Conservation (phyloP, 2,329 filamentous ascomycete genomes). For the Fusarium subglutinans region DNA sequence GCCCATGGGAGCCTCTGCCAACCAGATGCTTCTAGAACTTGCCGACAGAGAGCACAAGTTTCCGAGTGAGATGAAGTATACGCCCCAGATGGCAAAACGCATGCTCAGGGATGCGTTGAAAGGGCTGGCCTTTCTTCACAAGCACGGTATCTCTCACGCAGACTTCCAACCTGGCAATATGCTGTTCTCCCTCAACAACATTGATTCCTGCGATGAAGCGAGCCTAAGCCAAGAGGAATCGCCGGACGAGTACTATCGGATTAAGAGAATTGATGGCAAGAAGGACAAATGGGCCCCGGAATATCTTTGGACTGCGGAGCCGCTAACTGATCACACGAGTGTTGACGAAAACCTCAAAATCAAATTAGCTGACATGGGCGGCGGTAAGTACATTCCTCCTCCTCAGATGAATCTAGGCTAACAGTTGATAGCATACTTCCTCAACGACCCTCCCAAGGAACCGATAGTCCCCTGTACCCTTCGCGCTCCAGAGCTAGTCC, state of each 20-base stretch:
- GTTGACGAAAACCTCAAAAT: neutral
- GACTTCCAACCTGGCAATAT: constrained; percentile 14
- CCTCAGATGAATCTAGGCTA: accelerated
- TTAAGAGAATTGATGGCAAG: neutral
- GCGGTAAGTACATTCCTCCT: neutral
- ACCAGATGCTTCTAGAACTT: neutral
- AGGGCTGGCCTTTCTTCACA: neutral
- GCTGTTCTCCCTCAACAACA: neutral
- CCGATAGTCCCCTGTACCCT: accelerated
- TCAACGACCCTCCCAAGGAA: neutral
- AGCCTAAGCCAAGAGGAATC: accelerated
- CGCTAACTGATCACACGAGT: neutral
- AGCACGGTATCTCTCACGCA: neutral
- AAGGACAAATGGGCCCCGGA: constrained; percentile 5
- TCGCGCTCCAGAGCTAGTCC: constrained; percentile 3
- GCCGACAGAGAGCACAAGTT: accelerated
- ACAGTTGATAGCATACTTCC: neutral
- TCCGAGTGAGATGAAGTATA: neutral
- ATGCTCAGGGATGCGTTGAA: constrained; percentile 2
- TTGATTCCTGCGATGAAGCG: neutral
- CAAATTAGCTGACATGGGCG: constrained; percentile 12
- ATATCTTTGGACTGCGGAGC: neutral
- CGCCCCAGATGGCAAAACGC: neutral
- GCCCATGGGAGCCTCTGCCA: constrained; percentile 45
- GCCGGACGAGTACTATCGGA: accelerated